Conservation (phyloP, 1,284 basidiomycete species). For the Inonotus obliquus region DNA sequence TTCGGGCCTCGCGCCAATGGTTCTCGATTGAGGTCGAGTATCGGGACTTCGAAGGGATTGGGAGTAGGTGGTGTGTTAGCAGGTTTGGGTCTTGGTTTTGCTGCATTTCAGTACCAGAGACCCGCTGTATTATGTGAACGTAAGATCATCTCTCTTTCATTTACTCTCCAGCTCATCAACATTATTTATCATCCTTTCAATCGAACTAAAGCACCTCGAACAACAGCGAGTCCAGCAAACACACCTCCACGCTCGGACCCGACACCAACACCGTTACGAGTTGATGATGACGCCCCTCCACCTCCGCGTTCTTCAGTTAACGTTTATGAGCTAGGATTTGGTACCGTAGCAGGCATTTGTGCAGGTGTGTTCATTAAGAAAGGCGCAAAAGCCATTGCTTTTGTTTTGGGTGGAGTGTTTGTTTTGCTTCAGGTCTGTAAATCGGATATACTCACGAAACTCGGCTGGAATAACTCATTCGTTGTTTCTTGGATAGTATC, state of each 20-base stretch:
- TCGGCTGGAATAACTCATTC: background rate
- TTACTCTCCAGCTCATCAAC: background rate
- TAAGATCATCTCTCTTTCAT: background rate
- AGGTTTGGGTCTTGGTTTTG: background rate
- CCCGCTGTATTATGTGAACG: slow-evolving; percentile 5
- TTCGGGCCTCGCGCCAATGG: background rate
- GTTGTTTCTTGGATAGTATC: slow-evolving; percentile 49
- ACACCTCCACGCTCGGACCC: background rate
- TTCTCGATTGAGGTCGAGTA: background rate
- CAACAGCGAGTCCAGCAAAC: background rate
- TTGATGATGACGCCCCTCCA: slow-evolving; percentile 31
- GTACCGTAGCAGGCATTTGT: slow-evolving; percentile 83
- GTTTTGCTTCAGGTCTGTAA: slow-evolving; percentile 88
- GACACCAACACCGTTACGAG: background rate
- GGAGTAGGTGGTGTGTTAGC: background rate
- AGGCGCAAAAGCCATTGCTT: slow-evolving; percentile 80
- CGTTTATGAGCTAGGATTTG: slow-evolving; percentile 83
- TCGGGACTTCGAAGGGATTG: background rate
- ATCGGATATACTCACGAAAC: too few species aligned
- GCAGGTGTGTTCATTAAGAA: slow-evolving; percentile 94
- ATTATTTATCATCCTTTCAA: background rate
- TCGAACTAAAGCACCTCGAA: background rate
- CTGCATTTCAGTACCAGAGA: background rate
- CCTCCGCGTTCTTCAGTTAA: slow-evolving; percentile 69
- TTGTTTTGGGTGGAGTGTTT: slow-evolving; percentile 81